Evolutionary conservation across 208 protist genomes (phyloP).

Genomic region (Trypanosoma rangeli): DNA sequence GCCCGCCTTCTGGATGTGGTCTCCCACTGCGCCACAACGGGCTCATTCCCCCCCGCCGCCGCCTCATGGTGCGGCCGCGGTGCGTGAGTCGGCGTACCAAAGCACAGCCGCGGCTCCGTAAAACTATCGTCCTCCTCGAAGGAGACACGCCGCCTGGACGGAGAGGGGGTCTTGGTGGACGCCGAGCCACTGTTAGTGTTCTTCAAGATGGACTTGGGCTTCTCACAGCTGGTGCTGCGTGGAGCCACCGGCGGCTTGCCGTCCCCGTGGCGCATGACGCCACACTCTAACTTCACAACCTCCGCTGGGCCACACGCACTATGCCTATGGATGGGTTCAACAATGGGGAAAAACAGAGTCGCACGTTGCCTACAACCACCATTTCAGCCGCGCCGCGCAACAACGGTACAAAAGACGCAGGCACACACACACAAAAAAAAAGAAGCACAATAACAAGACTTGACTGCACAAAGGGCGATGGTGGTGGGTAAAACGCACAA

Average conservation of each 20-base stretch:
- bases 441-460: not conserved
- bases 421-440: not conserved
- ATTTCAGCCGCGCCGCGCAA: not conserved
- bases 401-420: not conserved
- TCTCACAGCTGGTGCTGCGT: not conserved
- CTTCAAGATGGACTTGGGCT: constrained; percentile 20
- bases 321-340: not conserved
- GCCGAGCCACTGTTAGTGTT: not conserved
- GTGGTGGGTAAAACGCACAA: not conserved
- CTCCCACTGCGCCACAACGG: not conserved
- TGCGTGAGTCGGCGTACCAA: not conserved
- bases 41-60: not conserved
- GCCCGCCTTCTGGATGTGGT: not conserved
- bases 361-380: not conserved
- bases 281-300: not conserved
- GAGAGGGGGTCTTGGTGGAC: not conserved
- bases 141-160: constrained; percentile 12
- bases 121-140: constrained; percentile 22
- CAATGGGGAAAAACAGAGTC: not conserved
- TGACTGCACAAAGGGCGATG: not conserved
- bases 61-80: not conserved
- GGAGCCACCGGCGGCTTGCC: constrained; percentile 17
- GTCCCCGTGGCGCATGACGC: not conserved
- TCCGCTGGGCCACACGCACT: not conserved
- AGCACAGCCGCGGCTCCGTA: constrained; percentile 16